phyloP scores from a whole-genome alignment of 305 asterid genomes.

The Fraxinus dipetala region DNA sequence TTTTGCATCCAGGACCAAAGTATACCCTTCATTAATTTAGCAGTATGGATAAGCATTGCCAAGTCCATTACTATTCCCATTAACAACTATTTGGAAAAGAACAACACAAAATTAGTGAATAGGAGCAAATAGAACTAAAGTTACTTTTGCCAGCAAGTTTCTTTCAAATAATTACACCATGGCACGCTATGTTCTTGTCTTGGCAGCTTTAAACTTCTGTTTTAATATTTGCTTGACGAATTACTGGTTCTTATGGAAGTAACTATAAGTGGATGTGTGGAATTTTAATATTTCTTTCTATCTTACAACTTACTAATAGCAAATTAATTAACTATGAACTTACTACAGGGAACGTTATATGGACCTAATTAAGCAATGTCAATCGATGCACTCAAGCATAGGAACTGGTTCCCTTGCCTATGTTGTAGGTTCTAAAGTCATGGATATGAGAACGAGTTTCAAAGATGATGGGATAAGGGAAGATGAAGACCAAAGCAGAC shows the following conservation, averaged over 20 bases:
- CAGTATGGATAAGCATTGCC: neutral
- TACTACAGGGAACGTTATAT: constrained; percentile 71
- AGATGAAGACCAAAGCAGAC: constrained; percentile 46
- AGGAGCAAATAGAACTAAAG: neutral
- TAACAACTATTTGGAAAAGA: neutral
- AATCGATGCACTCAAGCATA: constrained; percentile 87
- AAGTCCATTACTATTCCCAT: neutral
- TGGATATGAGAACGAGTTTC: constrained; percentile 94
- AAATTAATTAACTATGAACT: constrained; percentile 19
- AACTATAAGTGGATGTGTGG: neutral
- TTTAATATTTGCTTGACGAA: neutral
- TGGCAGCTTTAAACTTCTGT: neutral
- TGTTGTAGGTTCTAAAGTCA: constrained; percentile 89
- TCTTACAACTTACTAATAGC: neutral
- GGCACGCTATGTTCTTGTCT: neutral
- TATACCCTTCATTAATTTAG: neutral
- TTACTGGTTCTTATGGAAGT: neutral
- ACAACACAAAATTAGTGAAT: neutral
- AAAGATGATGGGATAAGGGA: constrained; percentile 60
- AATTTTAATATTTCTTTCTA: neutral
- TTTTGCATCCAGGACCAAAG: neutral
- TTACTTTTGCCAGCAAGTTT: neutral
- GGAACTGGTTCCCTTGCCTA: constrained; percentile 97
- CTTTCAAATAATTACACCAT: neutral
- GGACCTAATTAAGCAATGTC: constrained; percentile 84